Base-by-base conservation (phyloP, 1,139 yeast genomes). In the Yamadazyma conglobata region DNA sequence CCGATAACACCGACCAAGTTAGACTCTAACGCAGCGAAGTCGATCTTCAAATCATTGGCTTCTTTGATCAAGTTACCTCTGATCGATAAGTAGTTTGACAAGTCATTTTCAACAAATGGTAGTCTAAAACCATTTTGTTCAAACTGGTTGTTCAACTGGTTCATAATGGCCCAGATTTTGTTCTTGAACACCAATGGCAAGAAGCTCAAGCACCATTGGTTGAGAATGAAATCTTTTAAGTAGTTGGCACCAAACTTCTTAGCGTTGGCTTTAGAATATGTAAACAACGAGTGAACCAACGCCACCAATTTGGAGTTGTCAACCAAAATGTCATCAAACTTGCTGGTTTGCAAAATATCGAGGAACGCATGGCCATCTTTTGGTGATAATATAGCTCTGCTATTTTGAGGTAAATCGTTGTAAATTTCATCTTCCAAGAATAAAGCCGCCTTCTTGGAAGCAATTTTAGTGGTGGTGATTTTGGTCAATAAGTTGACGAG, bases 371-470 rank as follows among this genome's bases (percentile, higher is more conserved):
- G 57, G 4, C 79, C 77, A 50, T 86, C 94, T 32, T 75, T 73
- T 28, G 88, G 82, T 21, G 82, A 64, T 21, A 87, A 64, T 47
- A 81, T 67, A 15, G 82, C 75, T 28, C 68, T 41, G 47, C 58
- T 39, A 54, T 60, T 31, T 56, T 70, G 37, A 53, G 65, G 59
- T 13, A 50, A 34, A 1, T 58, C 50, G 9, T 79, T 55, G 41
- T 67, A 69, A 28, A 69, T 59, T 37, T 58, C 57, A n/a, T 56
- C 55, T 41, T 69, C 73, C 56, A 66, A 46, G 38, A 56, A 64
- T 22, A 66, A 53, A 1, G 36, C 30, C 3, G 50, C 33, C 28
- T 54, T 55, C 35, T 31, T 44, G 37, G 9, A 10, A 2, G 27
- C 25, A n/a, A 31, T 55, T 47, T 44, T 45, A 7, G 44, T 44